These are phyloP conservation scores for Eruca vesicaria DNA, from an alignment of 441 rosid genomes.

Conservation along the genomic window DNA sequence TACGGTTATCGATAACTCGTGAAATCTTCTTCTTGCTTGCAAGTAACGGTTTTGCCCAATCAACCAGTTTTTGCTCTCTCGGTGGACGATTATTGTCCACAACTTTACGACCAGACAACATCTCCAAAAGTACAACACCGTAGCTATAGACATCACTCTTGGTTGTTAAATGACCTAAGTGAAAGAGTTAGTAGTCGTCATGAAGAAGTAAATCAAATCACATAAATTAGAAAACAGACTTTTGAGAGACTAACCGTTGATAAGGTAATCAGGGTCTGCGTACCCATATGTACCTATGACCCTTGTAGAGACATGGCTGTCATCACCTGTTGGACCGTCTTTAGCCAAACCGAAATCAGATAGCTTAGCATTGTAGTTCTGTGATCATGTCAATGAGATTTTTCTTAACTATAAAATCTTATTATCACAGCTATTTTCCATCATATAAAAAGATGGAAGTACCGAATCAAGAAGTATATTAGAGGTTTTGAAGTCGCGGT, in stretches of 20 bases:
- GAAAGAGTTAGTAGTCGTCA: not conserved
- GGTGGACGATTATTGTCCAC: conserved; percentile 76
- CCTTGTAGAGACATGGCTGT: conserved; percentile 84
- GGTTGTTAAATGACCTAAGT: conserved; percentile 67
- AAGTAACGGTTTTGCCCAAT: conserved; percentile 80
- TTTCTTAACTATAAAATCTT: not conserved
- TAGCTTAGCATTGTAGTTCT: conserved; percentile 87
- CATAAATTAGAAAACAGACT: not conserved
- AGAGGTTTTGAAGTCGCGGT: conserved; percentile 83
- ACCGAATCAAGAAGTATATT: conserved; percentile 82
- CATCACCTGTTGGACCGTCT: conserved; percentile 91
- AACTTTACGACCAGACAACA: conserved; percentile 78
- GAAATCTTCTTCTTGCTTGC: conserved; percentile 68
- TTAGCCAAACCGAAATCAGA: conserved; percentile 95
- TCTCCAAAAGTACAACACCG: conserved; percentile 80
- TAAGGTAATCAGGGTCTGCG: conserved; percentile 88
- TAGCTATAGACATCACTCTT: conserved; percentile 86
- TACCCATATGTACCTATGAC: conserved; percentile 94
- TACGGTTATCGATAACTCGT: conserved; percentile 65
- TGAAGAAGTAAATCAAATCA: not conserved
- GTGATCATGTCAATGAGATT: conserved; percentile 17
- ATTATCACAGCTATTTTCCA: not conserved
- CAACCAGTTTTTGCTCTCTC: conserved; percentile 78
- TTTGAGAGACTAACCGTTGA: conserved; percentile 49
- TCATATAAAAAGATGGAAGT: not conserved